Base-by-base conservation (phyloP, 2,329 filamentous ascomycete species). In the Penicillium sp. region DNA sequence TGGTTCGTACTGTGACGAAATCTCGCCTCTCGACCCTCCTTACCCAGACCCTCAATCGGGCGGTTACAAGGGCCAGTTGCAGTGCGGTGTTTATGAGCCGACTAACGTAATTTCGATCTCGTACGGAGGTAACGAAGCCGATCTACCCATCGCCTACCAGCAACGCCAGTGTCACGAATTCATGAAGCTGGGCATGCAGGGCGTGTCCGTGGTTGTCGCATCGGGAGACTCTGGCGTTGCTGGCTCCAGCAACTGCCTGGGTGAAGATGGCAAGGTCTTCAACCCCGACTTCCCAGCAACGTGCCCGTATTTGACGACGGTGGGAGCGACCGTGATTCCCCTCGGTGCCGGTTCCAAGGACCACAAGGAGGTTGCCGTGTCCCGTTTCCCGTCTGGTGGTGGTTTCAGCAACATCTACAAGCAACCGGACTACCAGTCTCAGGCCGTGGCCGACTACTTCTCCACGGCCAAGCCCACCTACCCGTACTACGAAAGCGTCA, bases 171-270 rank as follows among this genome's bases (percentile, higher is more conserved):
- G 72, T 53, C 60, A 61, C 23, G 72, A 75, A 50, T 76, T 68
- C 62, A 68, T 78, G 66, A 78, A 78, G 56, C 69, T 78, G 18
- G 75, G 75, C n/a, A 64, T 76, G 33, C 73, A 75, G 52, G 76
- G 76, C 18, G 69, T 75, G 9, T 72, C 70, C 7, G 63, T 78
- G 31, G 55, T 78, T 35, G 69, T 76, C 18, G 72, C 75, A 6
- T 75, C 71, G 3, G 75, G 76, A 9, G 76, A 78, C 57, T 70
- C 64, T 24, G 75, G 75, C 37, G 75, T 75, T 3, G 67, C 59
- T 8, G 64, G 66, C 2, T 52, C 63, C 0, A 62, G 62, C 48
- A 62, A 65, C 47, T 73, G 70, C 42, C 56, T 72, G 6, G 68
- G 69, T 1, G 10, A 56, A 3, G 52, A 64, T 29, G 66, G 62